These are phyloP conservation scores for Typha latifolia DNA, from an alignment of 176 grass and related monocot species.

Conservation along the genomic window DNA sequence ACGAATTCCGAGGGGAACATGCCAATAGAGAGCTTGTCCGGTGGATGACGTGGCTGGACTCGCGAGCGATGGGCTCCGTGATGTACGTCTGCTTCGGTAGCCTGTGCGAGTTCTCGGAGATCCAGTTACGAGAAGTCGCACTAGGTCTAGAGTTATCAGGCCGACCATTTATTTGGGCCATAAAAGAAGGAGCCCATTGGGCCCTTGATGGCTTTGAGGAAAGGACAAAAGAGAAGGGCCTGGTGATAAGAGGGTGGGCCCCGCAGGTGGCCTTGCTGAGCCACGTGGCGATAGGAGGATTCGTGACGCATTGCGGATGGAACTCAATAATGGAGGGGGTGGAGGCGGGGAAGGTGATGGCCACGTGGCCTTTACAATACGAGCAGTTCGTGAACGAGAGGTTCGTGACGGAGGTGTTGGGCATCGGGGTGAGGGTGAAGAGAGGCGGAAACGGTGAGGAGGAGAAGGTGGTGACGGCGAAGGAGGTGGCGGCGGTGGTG, in stretches of 20 bases:
- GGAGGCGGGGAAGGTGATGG: conserved; percentile 23
- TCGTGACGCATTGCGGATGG: conserved; percentile 25
- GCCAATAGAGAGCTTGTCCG: conserved; percentile 25
- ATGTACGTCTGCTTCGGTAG: conserved; percentile 38
- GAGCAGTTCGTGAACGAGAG: conserved; percentile 36
- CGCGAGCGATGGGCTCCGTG: conserved; percentile 6
- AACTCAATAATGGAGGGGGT: conserved; percentile 20
- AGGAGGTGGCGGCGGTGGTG: neutral
- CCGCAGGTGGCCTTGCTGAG: conserved; percentile 15
- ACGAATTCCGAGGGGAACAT: conserved; percentile 1
- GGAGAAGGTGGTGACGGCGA: neutral
- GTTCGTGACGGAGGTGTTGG: neutral
- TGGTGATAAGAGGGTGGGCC: conserved; percentile 15
- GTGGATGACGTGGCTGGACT: conserved; percentile 24
- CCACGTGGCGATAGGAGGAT: neutral
- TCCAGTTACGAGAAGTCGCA: conserved; percentile 28
- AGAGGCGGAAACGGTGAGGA: neutral
- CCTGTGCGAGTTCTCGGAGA: conserved; percentile 7
- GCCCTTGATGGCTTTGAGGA: conserved; percentile 21
- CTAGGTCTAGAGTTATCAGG: conserved; percentile 28
- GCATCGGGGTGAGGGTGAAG: conserved; percentile 1
- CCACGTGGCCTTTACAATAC: conserved; percentile 38
- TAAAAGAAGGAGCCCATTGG: neutral
- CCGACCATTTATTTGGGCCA: conserved; percentile 29
- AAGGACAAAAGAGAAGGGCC: neutral